phyloP scores from a whole-genome alignment of 2,329 filamentous ascomycete genomes.

The Chaetomium globosum region DNA sequence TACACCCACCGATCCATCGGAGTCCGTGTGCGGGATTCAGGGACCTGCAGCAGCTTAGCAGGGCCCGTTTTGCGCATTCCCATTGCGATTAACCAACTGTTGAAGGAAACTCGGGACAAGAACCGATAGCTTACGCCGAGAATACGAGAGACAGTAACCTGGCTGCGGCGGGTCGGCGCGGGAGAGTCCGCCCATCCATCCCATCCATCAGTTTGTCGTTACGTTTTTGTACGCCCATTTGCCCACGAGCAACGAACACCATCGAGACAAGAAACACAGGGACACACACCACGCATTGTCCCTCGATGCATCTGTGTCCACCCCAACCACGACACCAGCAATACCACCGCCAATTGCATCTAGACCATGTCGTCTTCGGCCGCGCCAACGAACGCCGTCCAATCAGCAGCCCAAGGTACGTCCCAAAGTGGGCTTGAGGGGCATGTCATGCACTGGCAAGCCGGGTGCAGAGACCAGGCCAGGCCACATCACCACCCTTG shows the following conservation, averaged over 20 bases:
- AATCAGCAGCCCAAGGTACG: slow-evolving; percentile 40
- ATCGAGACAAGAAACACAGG: not conserved
- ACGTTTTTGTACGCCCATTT: slow-evolving; percentile 3
- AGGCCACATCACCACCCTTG: slow-evolving; percentile 29
- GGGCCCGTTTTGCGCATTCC: not conserved
- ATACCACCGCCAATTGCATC: slow-evolving; percentile 28
- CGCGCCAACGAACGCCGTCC: slow-evolving; percentile 35
- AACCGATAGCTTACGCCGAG: not conserved
- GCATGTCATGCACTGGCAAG: slow-evolving; percentile 3
- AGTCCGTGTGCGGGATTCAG: not conserved
- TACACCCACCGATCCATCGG: not conserved
- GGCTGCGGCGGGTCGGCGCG: slow-evolving; percentile 21
- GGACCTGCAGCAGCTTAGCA: not conserved
- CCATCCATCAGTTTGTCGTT: not conserved
- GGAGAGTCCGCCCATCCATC: slow-evolving; percentile 13
- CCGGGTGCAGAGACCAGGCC: slow-evolving; percentile 10
- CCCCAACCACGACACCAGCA: slow-evolving; percentile 20
- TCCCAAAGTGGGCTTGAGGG: slow-evolving; percentile 31
- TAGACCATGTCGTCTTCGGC: slow-evolving; percentile 47
- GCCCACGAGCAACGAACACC: slow-evolving; percentile 22
- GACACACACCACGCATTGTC: slow-evolving; percentile 5
- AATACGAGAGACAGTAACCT: slow-evolving; percentile 20
- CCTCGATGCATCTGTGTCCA: slow-evolving; percentile 20
- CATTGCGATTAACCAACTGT: not conserved
- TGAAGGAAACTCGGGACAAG: slow-evolving; percentile 1